A percentile compares a stretch with the other conserved stretches of the same genome.
Evolutionary conservation across 345 rosid species (phyloP).

Genomic region (Bruguiera gymnorhiza): DNA sequence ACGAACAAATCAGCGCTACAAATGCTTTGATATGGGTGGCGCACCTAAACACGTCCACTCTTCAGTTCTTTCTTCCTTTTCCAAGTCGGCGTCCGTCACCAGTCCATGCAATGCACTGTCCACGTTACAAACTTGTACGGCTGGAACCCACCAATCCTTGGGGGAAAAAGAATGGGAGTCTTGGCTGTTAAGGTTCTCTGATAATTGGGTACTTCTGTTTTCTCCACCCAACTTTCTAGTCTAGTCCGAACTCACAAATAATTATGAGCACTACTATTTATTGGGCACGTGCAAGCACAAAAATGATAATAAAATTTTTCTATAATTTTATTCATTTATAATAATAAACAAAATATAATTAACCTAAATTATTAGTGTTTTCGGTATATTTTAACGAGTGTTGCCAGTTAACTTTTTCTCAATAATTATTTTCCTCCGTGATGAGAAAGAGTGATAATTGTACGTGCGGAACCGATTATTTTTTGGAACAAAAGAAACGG

Average conservation of each 20-base stretch:
- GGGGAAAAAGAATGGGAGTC: background rate
- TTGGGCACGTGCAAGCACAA: too few species aligned
- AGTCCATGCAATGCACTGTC: constrained; percentile 20
- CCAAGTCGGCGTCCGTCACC: background rate
- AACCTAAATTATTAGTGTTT: too few species aligned
- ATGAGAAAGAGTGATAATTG: background rate
- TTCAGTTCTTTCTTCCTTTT: background rate
- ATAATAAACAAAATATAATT: too few species aligned
- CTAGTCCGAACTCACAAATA: background rate
- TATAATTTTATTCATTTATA: too few species aligned
- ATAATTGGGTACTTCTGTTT: background rate
- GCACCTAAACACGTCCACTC: background rate
- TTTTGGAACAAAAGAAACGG: background rate
- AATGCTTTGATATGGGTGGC: constrained; percentile 15
- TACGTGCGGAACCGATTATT: background rate
- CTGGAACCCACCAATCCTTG: constrained; percentile 4
- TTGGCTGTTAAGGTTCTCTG: constrained; percentile 2
- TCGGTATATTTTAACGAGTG: too few species aligned
- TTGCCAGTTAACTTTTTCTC: too few species aligned
- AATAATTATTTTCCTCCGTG: too few species aligned
- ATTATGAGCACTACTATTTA: too few species aligned
- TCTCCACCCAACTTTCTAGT: background rate
- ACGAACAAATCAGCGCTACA: background rate
- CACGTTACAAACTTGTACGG: constrained; percentile 12
- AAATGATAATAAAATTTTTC: too few species aligned